Evolutionary conservation across 1,139 yeast genomes (phyloP).

Genomic region (Geotrichum klebahnii): DNA sequence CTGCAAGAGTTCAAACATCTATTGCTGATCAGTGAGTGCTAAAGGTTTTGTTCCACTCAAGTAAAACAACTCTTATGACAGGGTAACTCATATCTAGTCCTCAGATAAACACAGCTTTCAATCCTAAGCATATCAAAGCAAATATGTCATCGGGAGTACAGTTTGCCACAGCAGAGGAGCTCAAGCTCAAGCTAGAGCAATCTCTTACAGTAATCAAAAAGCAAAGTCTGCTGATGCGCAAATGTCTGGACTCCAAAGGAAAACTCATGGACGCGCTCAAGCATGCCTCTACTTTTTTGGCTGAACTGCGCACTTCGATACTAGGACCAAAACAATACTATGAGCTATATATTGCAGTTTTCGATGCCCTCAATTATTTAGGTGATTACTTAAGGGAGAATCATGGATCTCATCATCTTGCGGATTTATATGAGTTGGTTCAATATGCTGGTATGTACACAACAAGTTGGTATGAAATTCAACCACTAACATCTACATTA

Average conservation of each 20-base stretch:
- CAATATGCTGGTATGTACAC: constrained; percentile 64
- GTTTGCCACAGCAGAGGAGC: constrained; percentile 17
- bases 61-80: no score
- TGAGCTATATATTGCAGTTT: constrained; percentile 80
- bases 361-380: constrained; percentile 73
- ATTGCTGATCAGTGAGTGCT: no score
- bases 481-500: neutral
- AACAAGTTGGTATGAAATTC: neutral
- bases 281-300: constrained; percentile 77
- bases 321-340: constrained; percentile 90
- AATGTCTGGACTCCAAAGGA: constrained; percentile 61
- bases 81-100: no score
- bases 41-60: no score
- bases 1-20: no score
- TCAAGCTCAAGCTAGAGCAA: constrained; percentile 42
- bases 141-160: constrained; percentile 13
- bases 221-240: constrained; percentile 73
- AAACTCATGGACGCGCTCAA: constrained; percentile 84
- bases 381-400: constrained; percentile 61
- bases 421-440: constrained; percentile 88
- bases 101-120: no score
- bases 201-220: constrained; percentile 58
- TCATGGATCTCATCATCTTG: constrained; percentile 71
- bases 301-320: constrained; percentile 72
- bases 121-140: neutral